Percentiles rank a stretch among this genome's conserved stretches.
Evolutionary conservation across 305 asterid genomes (phyloP).

Genomic region (Fraxinus latifolia): DNA sequence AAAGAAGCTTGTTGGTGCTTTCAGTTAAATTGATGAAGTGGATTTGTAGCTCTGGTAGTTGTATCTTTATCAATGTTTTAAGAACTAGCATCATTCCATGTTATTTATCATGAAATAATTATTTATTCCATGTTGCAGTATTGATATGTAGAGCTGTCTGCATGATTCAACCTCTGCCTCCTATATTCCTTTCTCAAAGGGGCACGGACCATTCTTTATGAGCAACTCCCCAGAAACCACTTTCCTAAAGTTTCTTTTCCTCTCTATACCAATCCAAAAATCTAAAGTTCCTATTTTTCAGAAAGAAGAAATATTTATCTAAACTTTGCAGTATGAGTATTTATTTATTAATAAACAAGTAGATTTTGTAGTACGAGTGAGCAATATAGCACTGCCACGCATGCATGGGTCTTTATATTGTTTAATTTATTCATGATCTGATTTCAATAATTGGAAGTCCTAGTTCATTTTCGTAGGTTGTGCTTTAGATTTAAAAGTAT

Average conservation of each 20-base stretch:
- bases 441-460: background rate
- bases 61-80: background rate
- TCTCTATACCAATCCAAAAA: background rate
- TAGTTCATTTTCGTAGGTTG: background rate
- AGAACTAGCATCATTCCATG: background rate
- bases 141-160: background rate
- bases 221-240: background rate
- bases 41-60: conserved; percentile 1
- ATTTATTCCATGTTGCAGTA: background rate
- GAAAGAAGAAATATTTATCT: background rate
- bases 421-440: conserved; percentile 17
- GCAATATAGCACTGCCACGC: background rate
- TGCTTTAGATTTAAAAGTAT: conserved; percentile 8
- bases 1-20: conserved; percentile 3
- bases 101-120: background rate
- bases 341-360: background rate
- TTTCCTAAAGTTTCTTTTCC: background rate
- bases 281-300: background rate
- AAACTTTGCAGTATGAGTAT: background rate
- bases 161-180: background rate
- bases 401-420: background rate
- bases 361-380: background rate
- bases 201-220: background rate
- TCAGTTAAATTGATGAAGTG: background rate
- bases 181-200: background rate